A percentile compares a stretch with the other conserved stretches of the same genome.
These are phyloP conservation scores for Glomus cerebriforme DNA, from an alignment of 192 early-diverging fungal species.

Conservation along the genomic window DNA sequence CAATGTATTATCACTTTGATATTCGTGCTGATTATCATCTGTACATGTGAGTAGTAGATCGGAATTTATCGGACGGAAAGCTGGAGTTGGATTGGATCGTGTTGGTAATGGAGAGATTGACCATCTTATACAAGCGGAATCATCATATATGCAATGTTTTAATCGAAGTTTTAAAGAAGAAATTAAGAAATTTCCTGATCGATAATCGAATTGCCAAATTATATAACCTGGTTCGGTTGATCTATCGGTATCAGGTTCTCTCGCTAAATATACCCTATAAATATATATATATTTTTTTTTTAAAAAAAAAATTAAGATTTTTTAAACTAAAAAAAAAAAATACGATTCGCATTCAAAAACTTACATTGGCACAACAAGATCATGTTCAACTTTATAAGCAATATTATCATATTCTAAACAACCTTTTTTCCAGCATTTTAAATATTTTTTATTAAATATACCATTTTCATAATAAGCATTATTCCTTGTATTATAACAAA, in stretches of 20 bases:
- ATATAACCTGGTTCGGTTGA: background rate
- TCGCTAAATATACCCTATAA: background rate
- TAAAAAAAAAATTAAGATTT: background rate
- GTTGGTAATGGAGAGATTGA: constrained; percentile 6
- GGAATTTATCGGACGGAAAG: background rate
- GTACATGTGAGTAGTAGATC: background rate
- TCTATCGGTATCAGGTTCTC: background rate
- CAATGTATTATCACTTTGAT: background rate
- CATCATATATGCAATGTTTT: background rate
- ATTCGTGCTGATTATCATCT: background rate
- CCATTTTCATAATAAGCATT: background rate
- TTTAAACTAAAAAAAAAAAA: background rate
- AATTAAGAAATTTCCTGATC: background rate
- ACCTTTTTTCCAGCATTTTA: background rate
- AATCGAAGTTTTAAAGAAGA: background rate
- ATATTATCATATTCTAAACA: background rate
- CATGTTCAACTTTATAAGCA: background rate
- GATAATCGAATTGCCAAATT: constrained; percentile 10
- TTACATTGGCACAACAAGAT: background rate
- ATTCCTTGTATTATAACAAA: background rate
- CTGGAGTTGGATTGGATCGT: background rate
- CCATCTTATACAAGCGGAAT: background rate
- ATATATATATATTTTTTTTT: too few relatives aligned
- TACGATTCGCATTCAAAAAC: background rate
- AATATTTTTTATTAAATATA: background rate